These are phyloP conservation scores for Xylaria acuta DNA, from an alignment of 495 filamentous ascomycete genomes.

Conservation along the genomic window DNA sequence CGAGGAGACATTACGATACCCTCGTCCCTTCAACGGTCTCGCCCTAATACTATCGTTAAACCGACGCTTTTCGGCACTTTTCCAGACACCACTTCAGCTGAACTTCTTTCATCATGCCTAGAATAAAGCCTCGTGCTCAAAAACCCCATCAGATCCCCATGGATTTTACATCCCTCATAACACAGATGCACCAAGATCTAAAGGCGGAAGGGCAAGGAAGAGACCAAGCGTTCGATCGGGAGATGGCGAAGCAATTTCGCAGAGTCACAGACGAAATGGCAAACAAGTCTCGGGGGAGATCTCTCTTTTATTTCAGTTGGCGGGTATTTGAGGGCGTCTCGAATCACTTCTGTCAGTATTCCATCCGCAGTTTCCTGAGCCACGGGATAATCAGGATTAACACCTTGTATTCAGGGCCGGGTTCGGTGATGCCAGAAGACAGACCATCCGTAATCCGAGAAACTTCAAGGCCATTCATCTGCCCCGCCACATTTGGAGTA, in stretches of 20 bases:
- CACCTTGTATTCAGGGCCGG: not conserved
- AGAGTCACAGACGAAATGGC: not conserved
- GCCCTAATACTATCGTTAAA: not conserved
- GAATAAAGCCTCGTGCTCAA: not conserved
- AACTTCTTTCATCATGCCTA: not conserved
- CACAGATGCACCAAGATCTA: not conserved
- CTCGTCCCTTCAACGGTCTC: not conserved
- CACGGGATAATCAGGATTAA: not conserved
- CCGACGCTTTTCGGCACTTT: not conserved
- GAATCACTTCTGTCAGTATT: constrained; percentile 10
- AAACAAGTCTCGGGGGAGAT: not conserved
- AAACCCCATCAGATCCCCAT: not conserved
- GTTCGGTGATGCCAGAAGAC: not conserved
- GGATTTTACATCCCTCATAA: not conserved
- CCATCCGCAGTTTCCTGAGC: not conserved
- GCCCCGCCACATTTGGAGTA: not conserved
- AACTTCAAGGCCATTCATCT: not conserved
- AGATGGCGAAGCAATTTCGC: not conserved
- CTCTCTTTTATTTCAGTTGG: constrained; percentile 1
- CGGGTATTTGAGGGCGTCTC: not conserved
- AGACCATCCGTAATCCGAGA: not conserved
- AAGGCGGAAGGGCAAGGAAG: not conserved
- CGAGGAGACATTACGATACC: not conserved
- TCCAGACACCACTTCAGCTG: not conserved
- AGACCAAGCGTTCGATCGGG: not conserved